Percentiles rank a stretch among this genome's conserved stretches.
Conservation (phyloP, 805 yeast species). For the Teunomyces stri region DNA sequence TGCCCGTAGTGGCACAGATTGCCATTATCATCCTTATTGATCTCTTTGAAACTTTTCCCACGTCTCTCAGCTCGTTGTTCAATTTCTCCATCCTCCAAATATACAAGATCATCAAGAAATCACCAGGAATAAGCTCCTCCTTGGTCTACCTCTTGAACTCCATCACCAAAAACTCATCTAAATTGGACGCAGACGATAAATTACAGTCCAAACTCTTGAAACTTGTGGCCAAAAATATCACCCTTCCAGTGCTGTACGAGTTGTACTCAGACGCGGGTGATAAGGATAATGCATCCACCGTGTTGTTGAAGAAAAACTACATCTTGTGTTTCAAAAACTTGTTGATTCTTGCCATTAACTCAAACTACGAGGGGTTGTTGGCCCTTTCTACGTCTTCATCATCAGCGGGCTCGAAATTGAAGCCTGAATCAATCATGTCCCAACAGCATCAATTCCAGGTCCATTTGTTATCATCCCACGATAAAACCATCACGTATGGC, state of each 20-base stretch:
- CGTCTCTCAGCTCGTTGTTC: constrained; percentile 34
- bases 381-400: constrained; percentile 33
- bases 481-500: constrained; percentile 27
- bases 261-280: constrained; percentile 15
- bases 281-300: constrained; percentile 15
- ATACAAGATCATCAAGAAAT: constrained; percentile 39
- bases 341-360: constrained; percentile 28
- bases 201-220: constrained; percentile 34
- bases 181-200: constrained; percentile 40
- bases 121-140: constrained; percentile 21
- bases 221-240: constrained; percentile 28
- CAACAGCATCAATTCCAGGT: constrained; percentile 39
- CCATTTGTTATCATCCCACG: constrained; percentile 26
- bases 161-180: constrained; percentile 34
- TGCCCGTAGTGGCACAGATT: constrained; percentile 18
- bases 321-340: constrained; percentile 30
- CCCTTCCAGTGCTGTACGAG: constrained; percentile 17
- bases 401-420: constrained; percentile 37
- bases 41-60: constrained; percentile 35
- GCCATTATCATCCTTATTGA: constrained; percentile 35
- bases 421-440: constrained; percentile 41
- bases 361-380: constrained; percentile 38
- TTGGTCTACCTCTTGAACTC: constrained; percentile 31
- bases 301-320: constrained; percentile 31
- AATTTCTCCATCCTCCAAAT: constrained; percentile 33